Base-by-base conservation (phyloP, 2,329 filamentous ascomycete genomes). In the Alternaria tenuissima region DNA sequence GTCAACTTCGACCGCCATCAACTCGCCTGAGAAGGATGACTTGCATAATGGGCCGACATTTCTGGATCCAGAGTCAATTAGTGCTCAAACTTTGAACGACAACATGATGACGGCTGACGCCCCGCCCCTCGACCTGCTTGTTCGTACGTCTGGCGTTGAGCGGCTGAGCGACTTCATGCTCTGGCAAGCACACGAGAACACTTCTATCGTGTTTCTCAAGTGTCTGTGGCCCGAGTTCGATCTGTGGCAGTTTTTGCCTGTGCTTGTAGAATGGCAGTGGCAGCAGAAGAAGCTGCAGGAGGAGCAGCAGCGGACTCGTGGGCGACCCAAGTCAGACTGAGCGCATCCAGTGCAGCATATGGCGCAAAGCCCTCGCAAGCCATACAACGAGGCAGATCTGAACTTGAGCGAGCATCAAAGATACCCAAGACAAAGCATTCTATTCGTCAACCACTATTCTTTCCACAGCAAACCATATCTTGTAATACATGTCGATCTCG, bases 141-240 rank as follows among this genome's bases (percentile, higher is more conserved):
- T 99, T 52, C 88, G 95, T 52, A 99, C 95, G 5, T 97, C 93
- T 64, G 94, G 94, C 28, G 95, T 99, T 14, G 91, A 94, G 78
- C 87, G 95, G 49, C 83, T 99, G 60, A 97, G 93, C 75, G 95
- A 99, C 77, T 99, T 98, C 72, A 95, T 99, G 94, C 88, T 99
- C 34, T 99, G 95, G 95, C 95, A 99, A 80, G 95, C 92, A 71
- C 94, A 98, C 75, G 88, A 97, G 74, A 85, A 94, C 65, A 97
- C 95, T 0, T 91, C 96, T 61, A 91, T 99, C 65, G 92, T 96
- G 61, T 99, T 98, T 76, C 81, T 97, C 57, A 87, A 96, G 71
- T 95, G 92, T 66, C 84, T 97, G 63, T 99, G 95, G 95, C 95
- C 95, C 2, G 93, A 97, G 64, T 97, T 99, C 71, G 93, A 96